Evolutionary conservation across 176 grass and related monocot genomes (phyloP).

Genomic region (Chrysopogon serrulatus): DNA sequence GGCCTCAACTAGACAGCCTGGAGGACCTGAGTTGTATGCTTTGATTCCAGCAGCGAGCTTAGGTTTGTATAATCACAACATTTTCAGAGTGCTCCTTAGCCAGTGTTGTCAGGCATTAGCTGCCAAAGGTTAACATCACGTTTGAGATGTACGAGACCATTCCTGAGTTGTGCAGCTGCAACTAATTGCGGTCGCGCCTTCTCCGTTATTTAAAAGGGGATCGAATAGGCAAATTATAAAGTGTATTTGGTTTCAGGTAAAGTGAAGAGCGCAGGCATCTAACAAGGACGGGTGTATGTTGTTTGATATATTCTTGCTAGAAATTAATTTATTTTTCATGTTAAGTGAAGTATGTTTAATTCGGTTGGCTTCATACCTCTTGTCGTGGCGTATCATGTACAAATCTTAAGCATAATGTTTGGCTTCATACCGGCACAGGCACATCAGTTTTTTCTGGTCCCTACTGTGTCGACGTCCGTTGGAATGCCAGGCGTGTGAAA

Average conservation of each 20-base stretch:
- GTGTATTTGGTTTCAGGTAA: neutral
- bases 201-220: neutral
- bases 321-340: slow-evolving; percentile 1
- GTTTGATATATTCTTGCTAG: slow-evolving; percentile 1
- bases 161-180: slow-evolving; percentile 26
- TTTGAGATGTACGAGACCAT: slow-evolving; percentile 18
- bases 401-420: neutral
- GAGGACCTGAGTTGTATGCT: slow-evolving; percentile 11
- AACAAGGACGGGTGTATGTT: slow-evolving; percentile 28
- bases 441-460: too few relatives aligned
- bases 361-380: neutral
- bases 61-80: slow-evolving; percentile 30
- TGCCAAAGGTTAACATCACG: neutral
- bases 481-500: too few relatives aligned
- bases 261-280: slow-evolving; percentile 5
- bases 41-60: slow-evolving; percentile 22
- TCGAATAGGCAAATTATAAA: slow-evolving; percentile 27
- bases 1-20: slow-evolving; percentile 32
- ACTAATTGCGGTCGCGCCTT: slow-evolving; percentile 25
- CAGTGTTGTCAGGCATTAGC: neutral
- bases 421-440: neutral
- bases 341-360: neutral
- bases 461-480: too few relatives aligned
- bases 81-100: slow-evolving; percentile 6
- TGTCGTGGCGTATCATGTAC: neutral